These are phyloP conservation scores for Ophiostoma piceae DNA, from an alignment of 2,329 filamentous ascomycete genomes.

Conservation along the genomic window DNA sequence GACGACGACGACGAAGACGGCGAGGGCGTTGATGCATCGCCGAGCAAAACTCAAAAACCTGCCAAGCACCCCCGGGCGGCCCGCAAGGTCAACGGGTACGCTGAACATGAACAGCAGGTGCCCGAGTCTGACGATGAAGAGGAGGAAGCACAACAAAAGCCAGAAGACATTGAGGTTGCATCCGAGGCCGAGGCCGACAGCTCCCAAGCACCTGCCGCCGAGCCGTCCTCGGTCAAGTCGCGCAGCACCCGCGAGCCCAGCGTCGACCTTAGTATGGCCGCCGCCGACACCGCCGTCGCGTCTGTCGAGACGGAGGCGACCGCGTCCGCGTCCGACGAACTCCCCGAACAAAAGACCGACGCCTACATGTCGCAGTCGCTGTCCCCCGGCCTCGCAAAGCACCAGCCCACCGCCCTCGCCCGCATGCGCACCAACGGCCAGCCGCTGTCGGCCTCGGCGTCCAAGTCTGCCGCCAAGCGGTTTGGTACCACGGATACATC, in stretches of 20 bases:
- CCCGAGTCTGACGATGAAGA: conserved; percentile 17
- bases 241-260: conserved; percentile 17
- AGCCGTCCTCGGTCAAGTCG: background rate
- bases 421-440: conserved; percentile 10
- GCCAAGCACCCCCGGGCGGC: background rate
- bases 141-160: background rate
- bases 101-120: conserved; percentile 20
- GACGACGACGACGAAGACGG: background rate
- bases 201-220: background rate
- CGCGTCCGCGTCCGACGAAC: background rate
- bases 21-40: background rate
- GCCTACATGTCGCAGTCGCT: conserved; percentile 19
- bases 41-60: background rate
- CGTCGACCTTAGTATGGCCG: conserved; percentile 24
- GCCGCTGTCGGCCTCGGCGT: background rate
- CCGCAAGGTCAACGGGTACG: conserved; percentile 9
- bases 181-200: background rate
- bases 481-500: background rate
- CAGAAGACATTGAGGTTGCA: background rate
- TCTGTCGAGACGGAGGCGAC: background rate
- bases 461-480: background rate
- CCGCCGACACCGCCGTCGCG: background rate
- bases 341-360: background rate
- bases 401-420: conserved; percentile 11
- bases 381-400: conserved; percentile 18